These are phyloP conservation scores for Candida insectalens DNA, from an alignment of 805 yeast species.

Conservation along the genomic window DNA sequence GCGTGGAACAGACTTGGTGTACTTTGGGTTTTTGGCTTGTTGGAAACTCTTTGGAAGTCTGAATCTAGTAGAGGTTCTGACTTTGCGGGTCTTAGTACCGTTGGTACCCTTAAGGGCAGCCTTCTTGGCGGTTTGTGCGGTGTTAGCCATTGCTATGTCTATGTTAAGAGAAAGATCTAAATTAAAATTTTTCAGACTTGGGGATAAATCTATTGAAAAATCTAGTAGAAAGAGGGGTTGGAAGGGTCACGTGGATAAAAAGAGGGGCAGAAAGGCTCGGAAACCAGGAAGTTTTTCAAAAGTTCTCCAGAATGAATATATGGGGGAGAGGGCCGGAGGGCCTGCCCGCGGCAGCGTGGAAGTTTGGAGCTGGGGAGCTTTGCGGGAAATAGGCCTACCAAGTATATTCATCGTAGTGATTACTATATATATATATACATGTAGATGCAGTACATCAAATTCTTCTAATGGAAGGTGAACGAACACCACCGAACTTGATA, in stretches of 20 bases:
- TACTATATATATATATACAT: too few species aligned
- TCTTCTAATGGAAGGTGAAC: constrained; percentile 77
- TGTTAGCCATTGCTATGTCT: constrained; percentile 25
- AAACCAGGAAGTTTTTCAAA: too few species aligned
- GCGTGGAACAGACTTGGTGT: constrained; percentile 96
- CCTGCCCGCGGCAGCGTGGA: too few species aligned
- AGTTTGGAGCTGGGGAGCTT: too few species aligned
- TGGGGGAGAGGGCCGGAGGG: too few species aligned
- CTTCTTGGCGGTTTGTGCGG: constrained; percentile 96
- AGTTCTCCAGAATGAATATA: too few species aligned
- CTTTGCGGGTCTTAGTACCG: constrained; percentile 83
- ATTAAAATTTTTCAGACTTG: too few species aligned
- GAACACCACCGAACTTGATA: constrained; percentile 86
- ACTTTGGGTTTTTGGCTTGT: constrained; percentile 90
- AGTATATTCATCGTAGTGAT: too few species aligned
- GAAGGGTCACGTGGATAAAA: not conserved
- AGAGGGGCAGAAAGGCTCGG: too few species aligned
- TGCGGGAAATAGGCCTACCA: too few species aligned
- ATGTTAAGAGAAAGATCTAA: constrained; percentile 1
- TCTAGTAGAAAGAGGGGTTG: not conserved
- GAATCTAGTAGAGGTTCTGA: constrained; percentile 93
- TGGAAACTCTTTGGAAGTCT: constrained; percentile 95
- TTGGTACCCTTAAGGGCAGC: constrained; percentile 97
- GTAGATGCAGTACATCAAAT: constrained; percentile 17
- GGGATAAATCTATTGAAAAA: not conserved